Base-by-base conservation (phyloP, 371 early-diverging fungal genomes). In the Umbelopsis sp. region DNA sequence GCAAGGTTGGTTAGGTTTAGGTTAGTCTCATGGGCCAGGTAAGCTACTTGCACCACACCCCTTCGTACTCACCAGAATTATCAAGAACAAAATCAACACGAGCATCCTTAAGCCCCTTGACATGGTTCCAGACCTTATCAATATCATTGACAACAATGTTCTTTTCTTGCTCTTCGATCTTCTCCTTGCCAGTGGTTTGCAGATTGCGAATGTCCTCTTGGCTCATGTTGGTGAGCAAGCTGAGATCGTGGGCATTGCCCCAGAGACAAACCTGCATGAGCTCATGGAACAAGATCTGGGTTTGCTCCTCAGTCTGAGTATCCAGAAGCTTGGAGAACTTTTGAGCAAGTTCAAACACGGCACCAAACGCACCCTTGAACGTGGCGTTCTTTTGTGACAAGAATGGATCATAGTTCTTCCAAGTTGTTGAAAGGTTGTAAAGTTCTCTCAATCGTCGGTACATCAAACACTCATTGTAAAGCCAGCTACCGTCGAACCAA, bases 211-310 rank as follows among this genome's bases (percentile, higher is more conserved):
- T 83, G 41, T 89, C 90, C 50, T 86, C 89, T 69, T 84, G 81
- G 50, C 83, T 86, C 66, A 93, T 86, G 67, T 93, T 88, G 20
- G 89, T 88, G 67, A 94, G 77, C 70, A 96, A 78, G 51, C 92
- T 92, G 69, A 96, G 77, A 72, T 96, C 96, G 3, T 92, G 92
- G 25, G 92, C 91, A 80, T 96, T 96, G 2, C 96, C 96, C 96
- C 96, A 96, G 45, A 96, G 77, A 25, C 89, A 90, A 32, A 91
- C 84, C 74, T 92, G 90, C 22, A 86, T 72, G 68, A 94, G 71
- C 72, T 93, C 94, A 67, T 83, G 72, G 72, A 92, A 92, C 4
- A 87, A 82, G 63, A 89, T 73, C 12, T 74, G 67, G 18, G 74
- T 74, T 3, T 83, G 75, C 16, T 81, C 80, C 14, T 76, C 74